phyloP scores from a whole-genome alignment of 805 yeast genomes.

The Lipomyces kockii region DNA sequence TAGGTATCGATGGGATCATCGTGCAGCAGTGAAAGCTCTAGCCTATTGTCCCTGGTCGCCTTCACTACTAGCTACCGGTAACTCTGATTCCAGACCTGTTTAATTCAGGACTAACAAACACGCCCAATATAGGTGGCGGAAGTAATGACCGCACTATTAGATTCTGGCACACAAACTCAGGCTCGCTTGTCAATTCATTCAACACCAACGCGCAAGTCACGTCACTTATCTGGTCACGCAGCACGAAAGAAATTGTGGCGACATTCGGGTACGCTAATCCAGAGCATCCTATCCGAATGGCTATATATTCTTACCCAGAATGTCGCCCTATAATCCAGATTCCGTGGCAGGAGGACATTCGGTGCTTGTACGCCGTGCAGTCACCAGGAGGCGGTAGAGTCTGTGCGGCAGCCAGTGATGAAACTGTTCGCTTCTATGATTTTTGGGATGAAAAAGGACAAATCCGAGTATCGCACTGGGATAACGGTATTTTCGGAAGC shows the following conservation, averaged over 20 bases:
- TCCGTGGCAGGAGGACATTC: conserved; percentile 45
- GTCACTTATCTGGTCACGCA: conserved; percentile 73
- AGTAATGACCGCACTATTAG: conserved; percentile 76
- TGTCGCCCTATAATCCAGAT: conserved; percentile 46
- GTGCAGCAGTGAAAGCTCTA: conserved; percentile 88
- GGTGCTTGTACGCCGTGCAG: conserved; percentile 67
- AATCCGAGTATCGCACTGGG: conserved; percentile 32
- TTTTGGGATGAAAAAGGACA: conserved; percentile 58
- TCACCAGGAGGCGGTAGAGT: conserved; percentile 68
- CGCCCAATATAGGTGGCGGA: conserved; percentile 71
- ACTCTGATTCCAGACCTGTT: neutral
- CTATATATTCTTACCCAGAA: conserved; percentile 70
- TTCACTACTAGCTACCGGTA: conserved; percentile 69
- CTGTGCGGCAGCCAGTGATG: conserved; percentile 79
- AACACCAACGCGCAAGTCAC: conserved; percentile 77
- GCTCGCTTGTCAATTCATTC: conserved; percentile 64
- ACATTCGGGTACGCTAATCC: conserved; percentile 80
- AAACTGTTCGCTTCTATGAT: conserved; percentile 73
- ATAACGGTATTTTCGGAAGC: conserved; percentile 39
- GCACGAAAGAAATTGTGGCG: conserved; percentile 66
- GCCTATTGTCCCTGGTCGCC: conserved; percentile 92
- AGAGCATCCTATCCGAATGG: conserved; percentile 56
- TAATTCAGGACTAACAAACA: neutral
- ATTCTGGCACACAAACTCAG: conserved; percentile 85
- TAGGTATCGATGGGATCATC: conserved; percentile 60